Base-by-base conservation (phyloP, 441 rosid genomes). In the Lepidium campestre region DNA sequence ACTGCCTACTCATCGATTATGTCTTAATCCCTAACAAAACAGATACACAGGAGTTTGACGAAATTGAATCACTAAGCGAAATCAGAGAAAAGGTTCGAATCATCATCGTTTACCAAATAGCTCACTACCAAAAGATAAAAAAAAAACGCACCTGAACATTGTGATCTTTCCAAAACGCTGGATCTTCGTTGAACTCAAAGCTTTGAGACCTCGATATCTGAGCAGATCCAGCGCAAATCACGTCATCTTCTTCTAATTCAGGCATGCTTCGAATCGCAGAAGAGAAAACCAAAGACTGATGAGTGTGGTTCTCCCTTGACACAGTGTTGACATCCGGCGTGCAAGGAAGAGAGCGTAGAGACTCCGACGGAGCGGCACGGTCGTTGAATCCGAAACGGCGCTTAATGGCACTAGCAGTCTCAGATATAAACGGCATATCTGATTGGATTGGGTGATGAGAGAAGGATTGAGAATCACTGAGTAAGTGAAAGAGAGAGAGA, bases 101-200 rank as follows among this genome's bases (percentile, higher is more conserved):
- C 49, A 47, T 53, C 57, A 54, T 31, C 65, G n/a, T n/a, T 19
- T 3, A 13, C 34, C 8, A 23, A 56, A 44, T 57, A 19, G 7
- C 2, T 0, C 31, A 36, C 7, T n/a, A 23, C 35, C 12, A 44
- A 53, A 22, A 12, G 25, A 17, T 3, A 3, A 14, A 0, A 60
- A 4, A 10, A 13, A 22, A 36, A 20, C 65, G 12, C 1, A 93
- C 99, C 95, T 95, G 99, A 19, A 95, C 98, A 63, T 95, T 95
- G 64, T 83, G 97, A 47, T 95, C 99, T 79, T 87, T 86, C 98
- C 98, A 90, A 74, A 95, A 88, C 15, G 97, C 85, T 1, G 97
- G 96, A 77, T 90, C 98, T 56, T 95, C 97, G n/a, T 62, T 60
- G 70, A 91, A 74, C 67, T 91, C 98, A 55, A 87, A 90, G 74